Percentiles rank a stretch among this genome's conserved stretches.
Evolutionary conservation across 176 grass and related monocot species (phyloP).

Genomic region (Avena atlantica): DNA sequence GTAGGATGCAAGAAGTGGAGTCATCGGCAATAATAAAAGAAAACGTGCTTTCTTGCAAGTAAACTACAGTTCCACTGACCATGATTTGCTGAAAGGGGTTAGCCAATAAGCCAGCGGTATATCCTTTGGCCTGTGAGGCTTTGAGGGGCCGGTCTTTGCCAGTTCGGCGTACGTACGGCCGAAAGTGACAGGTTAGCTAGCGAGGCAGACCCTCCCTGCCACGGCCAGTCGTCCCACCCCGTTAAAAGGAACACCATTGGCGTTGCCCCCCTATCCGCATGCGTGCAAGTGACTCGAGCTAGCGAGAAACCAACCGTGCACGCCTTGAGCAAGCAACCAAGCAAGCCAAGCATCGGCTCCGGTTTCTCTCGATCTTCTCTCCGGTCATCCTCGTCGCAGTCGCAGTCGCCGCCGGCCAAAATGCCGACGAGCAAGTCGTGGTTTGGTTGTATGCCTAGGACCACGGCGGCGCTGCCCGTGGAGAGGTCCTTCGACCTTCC

Average conservation of each 20-base stretch:
- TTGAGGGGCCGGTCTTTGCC: background rate
- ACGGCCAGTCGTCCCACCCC: background rate
- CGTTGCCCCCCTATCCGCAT: background rate
- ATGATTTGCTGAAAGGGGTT: background rate
- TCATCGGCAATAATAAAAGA: conserved; percentile 25
- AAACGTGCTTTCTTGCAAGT: conserved; percentile 58
- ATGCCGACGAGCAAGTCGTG: conserved; percentile 47
- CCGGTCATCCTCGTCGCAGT: background rate
- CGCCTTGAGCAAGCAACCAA: background rate
- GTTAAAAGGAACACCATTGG: background rate
- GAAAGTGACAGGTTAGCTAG: conserved; percentile 3
- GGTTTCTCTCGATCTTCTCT: background rate
- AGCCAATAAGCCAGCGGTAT: background rate
- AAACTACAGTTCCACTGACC: conserved; percentile 25
- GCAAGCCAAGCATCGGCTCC: background rate
- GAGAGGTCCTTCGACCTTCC: conserved; percentile 56
- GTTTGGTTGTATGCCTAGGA: conserved; percentile 37
- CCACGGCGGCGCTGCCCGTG: conserved; percentile 52
- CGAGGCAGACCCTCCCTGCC: background rate
- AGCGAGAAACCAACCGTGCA: conserved; percentile 8
- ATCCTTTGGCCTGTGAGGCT: background rate
- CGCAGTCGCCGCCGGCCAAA: background rate
- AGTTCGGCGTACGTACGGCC: background rate
- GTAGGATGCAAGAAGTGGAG: background rate
- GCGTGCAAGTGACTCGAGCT: background rate